These are phyloP conservation scores for Simmondsia chinensis DNA, from an alignment of 148 eudicot genomes.

Conservation along the genomic window DNA sequence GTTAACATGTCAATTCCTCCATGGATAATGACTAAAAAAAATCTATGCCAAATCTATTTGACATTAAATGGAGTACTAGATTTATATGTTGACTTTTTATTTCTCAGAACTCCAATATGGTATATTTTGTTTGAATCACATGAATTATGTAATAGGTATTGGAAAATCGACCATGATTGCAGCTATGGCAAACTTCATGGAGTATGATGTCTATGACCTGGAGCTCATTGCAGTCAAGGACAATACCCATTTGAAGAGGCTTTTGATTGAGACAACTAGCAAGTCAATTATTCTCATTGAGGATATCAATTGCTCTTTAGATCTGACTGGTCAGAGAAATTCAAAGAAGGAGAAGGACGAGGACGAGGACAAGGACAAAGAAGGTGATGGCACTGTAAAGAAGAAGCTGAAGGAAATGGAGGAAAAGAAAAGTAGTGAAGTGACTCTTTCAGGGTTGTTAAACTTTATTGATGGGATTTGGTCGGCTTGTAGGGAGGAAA, in stretches of 20 bases:
- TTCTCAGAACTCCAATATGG: no score
- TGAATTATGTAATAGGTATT: no score
- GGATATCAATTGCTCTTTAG: slow-evolving; percentile 35
- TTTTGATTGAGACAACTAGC: slow-evolving; percentile 19
- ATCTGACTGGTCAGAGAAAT: slow-evolving; percentile 26
- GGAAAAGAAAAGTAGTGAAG: slow-evolving; percentile 13
- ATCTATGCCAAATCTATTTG: no score
- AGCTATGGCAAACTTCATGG: slow-evolving; percentile 38
- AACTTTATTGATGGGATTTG: slow-evolving; percentile 42
- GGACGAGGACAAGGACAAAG: slow-evolving; percentile 1
- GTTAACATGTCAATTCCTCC: no score
- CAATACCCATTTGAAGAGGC: slow-evolving; percentile 20
- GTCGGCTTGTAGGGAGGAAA: slow-evolving; percentile 40
- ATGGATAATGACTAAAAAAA: no score
- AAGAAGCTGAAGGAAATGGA: slow-evolving; percentile 8
- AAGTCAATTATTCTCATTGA: slow-evolving; percentile 34
- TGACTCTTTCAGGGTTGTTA: slow-evolving; percentile 36
- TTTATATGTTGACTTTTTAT: no score
- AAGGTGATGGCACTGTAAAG: neutral
- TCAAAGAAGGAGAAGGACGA: slow-evolving; percentile 9
- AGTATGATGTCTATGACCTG: slow-evolving; percentile 37
- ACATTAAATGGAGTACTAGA: no score
- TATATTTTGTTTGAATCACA: no score
- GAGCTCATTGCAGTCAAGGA: slow-evolving; percentile 30
- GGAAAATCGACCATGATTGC: slow-evolving; percentile 46